Base-by-base conservation (phyloP, 805 yeast genomes). In the Barnettozyma pratensis region DNA sequence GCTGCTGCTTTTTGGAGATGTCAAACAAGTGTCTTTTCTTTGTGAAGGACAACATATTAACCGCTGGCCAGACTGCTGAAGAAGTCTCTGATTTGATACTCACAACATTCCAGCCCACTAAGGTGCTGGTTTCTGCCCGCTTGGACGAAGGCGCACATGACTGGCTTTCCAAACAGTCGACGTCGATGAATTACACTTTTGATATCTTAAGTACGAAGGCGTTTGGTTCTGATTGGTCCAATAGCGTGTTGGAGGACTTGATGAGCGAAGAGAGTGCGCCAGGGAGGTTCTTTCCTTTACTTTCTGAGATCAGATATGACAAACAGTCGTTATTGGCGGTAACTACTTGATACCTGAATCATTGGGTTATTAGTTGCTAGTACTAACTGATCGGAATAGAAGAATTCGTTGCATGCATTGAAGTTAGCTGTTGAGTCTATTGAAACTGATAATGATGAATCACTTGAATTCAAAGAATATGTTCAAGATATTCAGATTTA, bases 401-500 rank as follows among this genome's bases (percentile, higher is more conserved):
- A 34, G 35, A 42, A 36, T 11, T 42, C 40, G 7, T 12, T 47
- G 8, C 37, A 35, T 3, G 42, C 36, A 3, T 34, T 47, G 28
- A 47, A 42, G 14, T 39, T 37, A 11, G 19, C 25, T 7, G 11
- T 47, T 14, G 49, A 47, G 8, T 9, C 30, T 5, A 19, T 8
- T 11, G 37, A 32, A 4, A 10, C 10, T 19, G 52, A 45, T 5
- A 14, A 35, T 2, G 35, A 39, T 9, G 19, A 7, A 9, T 9
- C 27, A 4, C 6, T 19, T 3, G 5, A 4, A 3, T 37, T 54
- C 7, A 8, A 31, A 9, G 30, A 42, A 12, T 28, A 45, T 7
- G 41, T 55, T 4, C 38, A 28, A 5, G 19, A 36, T 4, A 48
- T 41, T 11, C 42, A 40, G 19, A 19, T 49, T 1, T 50, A 54